A percentile compares a stretch with the other conserved stretches of the same genome.
Evolutionary conservation across 2,329 filamentous ascomycete genomes (phyloP).

Genomic region (Chrysosporium keratinophilum): DNA sequence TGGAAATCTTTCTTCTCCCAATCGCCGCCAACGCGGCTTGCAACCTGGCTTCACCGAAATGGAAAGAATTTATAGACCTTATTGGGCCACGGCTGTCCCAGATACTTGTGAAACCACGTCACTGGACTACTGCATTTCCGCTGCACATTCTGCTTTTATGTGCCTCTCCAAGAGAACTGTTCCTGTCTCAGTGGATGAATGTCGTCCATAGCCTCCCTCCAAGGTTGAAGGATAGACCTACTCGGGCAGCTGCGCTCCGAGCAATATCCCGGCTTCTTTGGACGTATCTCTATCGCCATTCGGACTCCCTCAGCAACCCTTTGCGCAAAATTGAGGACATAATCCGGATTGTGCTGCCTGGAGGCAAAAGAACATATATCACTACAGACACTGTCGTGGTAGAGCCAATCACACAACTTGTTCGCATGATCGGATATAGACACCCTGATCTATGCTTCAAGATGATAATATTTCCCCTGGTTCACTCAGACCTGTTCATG

Average conservation of each 20-base stretch:
- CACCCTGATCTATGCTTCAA: constrained; percentile 89
- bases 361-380: constrained; percentile 67
- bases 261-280: constrained; percentile 83
- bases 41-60: constrained; percentile 70
- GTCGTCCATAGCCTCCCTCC: constrained; percentile 66
- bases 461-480: constrained; percentile 84
- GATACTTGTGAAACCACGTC: constrained; percentile 81
- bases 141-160: constrained; percentile 79
- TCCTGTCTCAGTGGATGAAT: constrained; percentile 76
- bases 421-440: constrained; percentile 87
- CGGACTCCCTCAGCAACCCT: constrained; percentile 57
- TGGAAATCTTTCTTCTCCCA: constrained; percentile 76
- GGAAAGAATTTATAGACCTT: constrained; percentile 72
- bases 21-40: constrained; percentile 70
- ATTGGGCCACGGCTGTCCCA: constrained; percentile 69
- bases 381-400: constrained; percentile 74
- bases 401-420: constrained; percentile 84
- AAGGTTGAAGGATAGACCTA: constrained; percentile 71
- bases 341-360: constrained; percentile 69
- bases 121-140: constrained; percentile 84
- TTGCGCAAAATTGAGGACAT: constrained; percentile 82
- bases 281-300: constrained; percentile 83
- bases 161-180: constrained; percentile 73
- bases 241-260: constrained; percentile 70
- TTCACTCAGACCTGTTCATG: constrained; percentile 82